These are phyloP conservation scores for Ganoderma multipileum DNA, from an alignment of 1,284 basidiomycete genomes.

Conservation along the genomic window DNA sequence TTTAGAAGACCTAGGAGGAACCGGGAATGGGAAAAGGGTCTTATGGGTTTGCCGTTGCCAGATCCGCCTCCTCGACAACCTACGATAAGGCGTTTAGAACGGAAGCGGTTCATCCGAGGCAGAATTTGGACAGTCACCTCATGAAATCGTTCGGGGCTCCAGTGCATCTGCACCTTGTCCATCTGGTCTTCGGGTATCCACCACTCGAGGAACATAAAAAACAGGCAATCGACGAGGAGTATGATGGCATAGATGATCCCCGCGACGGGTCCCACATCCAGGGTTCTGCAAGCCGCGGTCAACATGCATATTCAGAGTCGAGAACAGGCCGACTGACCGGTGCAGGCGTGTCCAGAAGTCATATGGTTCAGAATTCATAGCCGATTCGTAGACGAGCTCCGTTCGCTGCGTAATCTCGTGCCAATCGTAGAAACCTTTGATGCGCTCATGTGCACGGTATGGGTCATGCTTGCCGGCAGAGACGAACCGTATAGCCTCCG, in stretches of 20 bases:
- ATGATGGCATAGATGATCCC: conserved; percentile 85
- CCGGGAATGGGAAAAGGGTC: not conserved
- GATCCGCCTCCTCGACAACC: conserved; percentile 11
- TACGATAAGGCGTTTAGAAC: not conserved
- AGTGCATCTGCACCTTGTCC: conserved; percentile 65
- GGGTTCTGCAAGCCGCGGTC: conserved; percentile 53
- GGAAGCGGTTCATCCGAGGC: not conserved
- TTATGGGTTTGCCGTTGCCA: not conserved
- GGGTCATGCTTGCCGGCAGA: conserved; percentile 79
- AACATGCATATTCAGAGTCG: not conserved
- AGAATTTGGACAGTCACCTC: conserved; percentile 35
- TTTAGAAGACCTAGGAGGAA: not conserved
- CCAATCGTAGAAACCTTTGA: conserved; percentile 92
- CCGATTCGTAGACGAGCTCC: conserved; percentile 82
- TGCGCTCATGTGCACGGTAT: conserved; percentile 75
- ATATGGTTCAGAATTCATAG: conserved; percentile 64
- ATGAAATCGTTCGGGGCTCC: conserved; percentile 46
- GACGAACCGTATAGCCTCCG: conserved; percentile 81
- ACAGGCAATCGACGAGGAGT: conserved; percentile 81
- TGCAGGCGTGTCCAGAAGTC: conserved; percentile 76
- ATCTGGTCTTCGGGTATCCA: conserved; percentile 73
- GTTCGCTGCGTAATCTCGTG: conserved; percentile 80
- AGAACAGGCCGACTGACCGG: conserved; percentile 52
- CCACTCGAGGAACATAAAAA: conserved; percentile 81
- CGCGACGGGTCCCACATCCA: conserved; percentile 73